phyloP scores from a whole-genome alignment of 2,329 filamentous ascomycete genomes.

The Sclerotinia subarctica region DNA sequence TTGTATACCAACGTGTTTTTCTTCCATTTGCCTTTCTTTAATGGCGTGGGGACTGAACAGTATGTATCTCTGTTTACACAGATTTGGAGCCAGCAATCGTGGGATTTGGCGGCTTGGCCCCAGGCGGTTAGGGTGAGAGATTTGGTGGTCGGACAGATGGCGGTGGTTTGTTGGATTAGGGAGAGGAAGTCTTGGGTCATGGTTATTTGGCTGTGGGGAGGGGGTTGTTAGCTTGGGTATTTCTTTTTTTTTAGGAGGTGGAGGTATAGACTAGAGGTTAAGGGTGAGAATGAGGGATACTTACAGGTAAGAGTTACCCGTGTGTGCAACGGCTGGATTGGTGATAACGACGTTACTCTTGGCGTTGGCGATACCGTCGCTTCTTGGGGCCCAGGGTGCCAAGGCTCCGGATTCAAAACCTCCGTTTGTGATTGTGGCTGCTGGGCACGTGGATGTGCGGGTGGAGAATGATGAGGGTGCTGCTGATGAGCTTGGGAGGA shows the following conservation, averaged over 20 bases:
- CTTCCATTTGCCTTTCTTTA: constrained; percentile 21
- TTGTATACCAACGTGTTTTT: constrained; percentile 13
- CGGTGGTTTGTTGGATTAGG: constrained; percentile 11
- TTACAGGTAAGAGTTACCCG: constrained; percentile 13
- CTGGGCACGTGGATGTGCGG: constrained; percentile 7
- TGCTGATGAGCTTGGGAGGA: neutral
- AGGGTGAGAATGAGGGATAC: neutral
- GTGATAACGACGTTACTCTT: constrained; percentile 15
- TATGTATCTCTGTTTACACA: constrained; percentile 16
- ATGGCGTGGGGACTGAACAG: neutral
- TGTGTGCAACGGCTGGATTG: constrained; percentile 5
- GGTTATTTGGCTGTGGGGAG: constrained; percentile 8
- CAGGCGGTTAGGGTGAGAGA: constrained; percentile 1
- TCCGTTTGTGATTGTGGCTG: constrained; percentile 16
- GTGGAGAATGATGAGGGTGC: constrained; percentile 5
- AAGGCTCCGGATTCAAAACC: constrained; percentile 12
- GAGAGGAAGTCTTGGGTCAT: constrained; percentile 11
- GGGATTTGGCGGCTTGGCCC: constrained; percentile 11
- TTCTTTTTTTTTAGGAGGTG: no score
- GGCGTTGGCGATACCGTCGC: neutral
- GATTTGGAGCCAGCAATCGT: constrained; percentile 17
- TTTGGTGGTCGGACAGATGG: constrained; percentile 8
- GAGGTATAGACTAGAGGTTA: neutral
- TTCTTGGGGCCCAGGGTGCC: constrained; percentile 12
- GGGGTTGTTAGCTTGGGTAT: neutral